Percentiles rank a stretch among this genome's conserved stretches.
Evolutionary conservation across 2,329 filamentous ascomycete species (phyloP).

Genomic region (Xylaria sp.): DNA sequence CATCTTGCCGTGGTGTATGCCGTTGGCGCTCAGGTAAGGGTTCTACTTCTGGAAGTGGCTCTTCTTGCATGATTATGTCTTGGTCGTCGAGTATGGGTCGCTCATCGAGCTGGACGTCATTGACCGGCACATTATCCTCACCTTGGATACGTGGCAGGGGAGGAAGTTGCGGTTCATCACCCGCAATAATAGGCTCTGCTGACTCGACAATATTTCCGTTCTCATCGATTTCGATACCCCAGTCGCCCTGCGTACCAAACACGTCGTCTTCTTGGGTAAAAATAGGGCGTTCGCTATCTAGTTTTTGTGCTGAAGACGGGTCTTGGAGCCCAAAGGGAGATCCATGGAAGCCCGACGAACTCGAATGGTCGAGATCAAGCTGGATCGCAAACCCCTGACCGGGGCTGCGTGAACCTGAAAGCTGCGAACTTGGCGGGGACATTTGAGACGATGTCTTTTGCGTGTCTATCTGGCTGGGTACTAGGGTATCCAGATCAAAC

Average conservation of each 20-base stretch:
- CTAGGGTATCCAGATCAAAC: slow-evolving; percentile 61
- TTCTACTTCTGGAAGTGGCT: slow-evolving; percentile 54
- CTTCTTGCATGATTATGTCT: slow-evolving; percentile 54
- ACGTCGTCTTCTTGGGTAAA: slow-evolving; percentile 50
- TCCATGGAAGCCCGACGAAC: slow-evolving; percentile 37
- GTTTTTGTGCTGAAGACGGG: slow-evolving; percentile 47
- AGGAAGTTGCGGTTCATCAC: slow-evolving; percentile 59
- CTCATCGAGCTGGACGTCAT: slow-evolving; percentile 36
- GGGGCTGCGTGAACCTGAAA: slow-evolving; percentile 39
- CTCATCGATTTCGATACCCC: slow-evolving; percentile 62
- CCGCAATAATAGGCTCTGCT: slow-evolving; percentile 45
- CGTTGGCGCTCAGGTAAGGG: slow-evolving; percentile 49
- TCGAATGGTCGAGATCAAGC: slow-evolving; percentile 44
- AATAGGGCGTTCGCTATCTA: slow-evolving; percentile 45
- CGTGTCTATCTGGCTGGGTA: slow-evolving; percentile 50
- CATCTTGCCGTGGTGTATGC: slow-evolving; percentile 36
- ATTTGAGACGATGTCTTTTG: slow-evolving; percentile 49
- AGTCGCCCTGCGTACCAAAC: slow-evolving; percentile 53
- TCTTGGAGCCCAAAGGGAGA: slow-evolving; percentile 46
- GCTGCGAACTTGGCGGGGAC: slow-evolving; percentile 41
- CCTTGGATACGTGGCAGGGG: slow-evolving; percentile 48
- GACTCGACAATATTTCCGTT: slow-evolving; percentile 60
- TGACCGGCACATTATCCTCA: slow-evolving; percentile 28
- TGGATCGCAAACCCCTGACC: slow-evolving; percentile 41
- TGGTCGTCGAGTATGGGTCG: slow-evolving; percentile 44